Evolutionary conservation across 169 alveolate species (phyloP).

Genomic region (Eimeria praecox): DNA sequence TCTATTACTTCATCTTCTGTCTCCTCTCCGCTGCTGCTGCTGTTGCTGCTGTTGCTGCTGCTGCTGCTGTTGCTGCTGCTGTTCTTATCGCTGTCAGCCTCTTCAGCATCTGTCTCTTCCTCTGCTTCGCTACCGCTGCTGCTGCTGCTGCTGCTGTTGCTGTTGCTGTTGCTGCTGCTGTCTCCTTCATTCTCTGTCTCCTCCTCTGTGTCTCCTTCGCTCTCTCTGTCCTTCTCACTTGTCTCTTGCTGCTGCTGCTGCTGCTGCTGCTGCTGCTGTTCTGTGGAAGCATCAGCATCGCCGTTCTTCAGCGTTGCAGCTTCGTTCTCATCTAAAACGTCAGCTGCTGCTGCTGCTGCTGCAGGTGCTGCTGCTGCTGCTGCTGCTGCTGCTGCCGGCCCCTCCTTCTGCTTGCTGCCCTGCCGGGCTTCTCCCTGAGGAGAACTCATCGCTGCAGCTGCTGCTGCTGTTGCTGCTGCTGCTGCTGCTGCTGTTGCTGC

Average conservation of each 20-base stretch:
- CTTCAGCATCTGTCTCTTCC: not conserved
- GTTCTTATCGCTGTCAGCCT: not conserved
- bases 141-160: slow-evolving; percentile 6
- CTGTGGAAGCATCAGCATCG: no score
- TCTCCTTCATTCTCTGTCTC: not conserved
- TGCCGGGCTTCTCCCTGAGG: not conserved
- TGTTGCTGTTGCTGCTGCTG: not conserved
- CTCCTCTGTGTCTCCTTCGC: not conserved
- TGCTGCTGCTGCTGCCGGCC: slow-evolving; percentile 1
- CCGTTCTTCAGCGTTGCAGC: not conserved
- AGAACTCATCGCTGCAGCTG: not conserved
- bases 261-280: slow-evolving; percentile 37
- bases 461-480: slow-evolving; percentile 14
- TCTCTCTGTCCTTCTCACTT: not conserved
- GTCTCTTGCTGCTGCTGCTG: slow-evolving; percentile 26
- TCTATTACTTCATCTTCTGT: not conserved
- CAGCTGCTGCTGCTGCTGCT: not conserved
- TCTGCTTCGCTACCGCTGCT: no score
- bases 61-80: slow-evolving; percentile 5
- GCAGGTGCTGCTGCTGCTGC: slow-evolving; percentile 11
- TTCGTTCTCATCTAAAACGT: not conserved
- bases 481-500: not conserved
- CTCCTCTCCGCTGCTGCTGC: slow-evolving; percentile 22
- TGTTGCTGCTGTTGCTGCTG: slow-evolving; percentile 18
- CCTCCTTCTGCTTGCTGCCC: not conserved